A percentile compares a stretch with the other conserved stretches of the same genome.
These are phyloP conservation scores for Claviceps fusiformis DNA, from an alignment of 2,329 filamentous ascomycete species.

Conservation along the genomic window DNA sequence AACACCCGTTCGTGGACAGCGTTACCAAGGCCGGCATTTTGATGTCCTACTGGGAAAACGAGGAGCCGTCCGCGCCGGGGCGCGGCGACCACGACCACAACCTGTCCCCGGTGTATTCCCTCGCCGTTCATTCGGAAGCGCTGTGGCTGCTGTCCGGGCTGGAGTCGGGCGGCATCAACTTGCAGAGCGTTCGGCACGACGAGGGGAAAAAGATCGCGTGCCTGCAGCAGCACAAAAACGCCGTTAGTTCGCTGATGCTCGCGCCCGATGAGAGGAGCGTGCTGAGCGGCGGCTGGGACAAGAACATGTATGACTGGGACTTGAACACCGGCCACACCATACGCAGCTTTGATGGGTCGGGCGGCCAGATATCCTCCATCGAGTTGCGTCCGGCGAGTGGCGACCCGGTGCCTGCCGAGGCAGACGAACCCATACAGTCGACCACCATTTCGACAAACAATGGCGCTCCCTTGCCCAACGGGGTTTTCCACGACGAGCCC, in stretches of 20 bases:
- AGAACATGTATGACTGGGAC: conserved; percentile 88
- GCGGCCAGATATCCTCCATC: conserved; percentile 75
- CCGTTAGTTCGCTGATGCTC: conserved; percentile 75
- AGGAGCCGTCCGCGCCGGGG: conserved; percentile 47
- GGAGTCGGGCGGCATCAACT: conserved; percentile 81
- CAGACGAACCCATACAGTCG: conserved; percentile 43
- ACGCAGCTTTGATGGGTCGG: conserved; percentile 62
- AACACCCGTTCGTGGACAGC: conserved; percentile 93
- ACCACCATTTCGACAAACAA: conserved; percentile 72
- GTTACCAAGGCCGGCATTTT: conserved; percentile 90
- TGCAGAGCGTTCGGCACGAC: conserved; percentile 87
- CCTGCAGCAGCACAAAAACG: conserved; percentile 73
- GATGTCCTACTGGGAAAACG: conserved; percentile 97
- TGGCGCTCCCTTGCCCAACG: conserved; percentile 42
- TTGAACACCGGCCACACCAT: conserved; percentile 70
- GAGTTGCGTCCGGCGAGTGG: conserved; percentile 70
- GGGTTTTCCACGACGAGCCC: conserved; percentile 18
- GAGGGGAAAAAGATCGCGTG: conserved; percentile 81
- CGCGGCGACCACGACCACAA: conserved; percentile 42
- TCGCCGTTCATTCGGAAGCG: conserved; percentile 80
- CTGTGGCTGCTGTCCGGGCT: conserved; percentile 85
- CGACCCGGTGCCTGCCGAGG: conserved; percentile 61
- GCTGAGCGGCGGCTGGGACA: conserved; percentile 93
- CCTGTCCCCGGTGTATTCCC: conserved; percentile 84
- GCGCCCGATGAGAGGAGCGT: conserved; percentile 76